Evolutionary conservation across 176 grass and related monocot genomes (phyloP).

Genomic region (barley (Hordeum vulgare)): MorexV3_pseudomolecules_assembly NC_058523.1:532520847-532521346

Average conservation of each 20-base stretch:
- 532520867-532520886: background rate
- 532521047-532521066: background rate
- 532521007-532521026: background rate
- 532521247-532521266: background rate
- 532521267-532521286: background rate
- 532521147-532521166: background rate
- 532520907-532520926: background rate
- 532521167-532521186: background rate
- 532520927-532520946: background rate
- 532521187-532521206: too few species aligned
- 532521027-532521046: background rate
- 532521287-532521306: background rate
- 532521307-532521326: background rate
- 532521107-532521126: background rate
- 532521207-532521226: too few species aligned
- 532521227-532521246: background rate
- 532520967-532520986: conserved; percentile 3
- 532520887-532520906: conserved; percentile 21
- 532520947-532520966: background rate
- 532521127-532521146: conserved; percentile 12
- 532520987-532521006: conserved; percentile 17
- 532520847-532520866: background rate
- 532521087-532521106: background rate
- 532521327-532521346: background rate
- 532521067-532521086: background rate